A percentile compares a stretch with the other conserved stretches of the same genome.
Conservation (phyloP, 495 filamentous ascomycete species). For the Neurospora terricola region DNA sequence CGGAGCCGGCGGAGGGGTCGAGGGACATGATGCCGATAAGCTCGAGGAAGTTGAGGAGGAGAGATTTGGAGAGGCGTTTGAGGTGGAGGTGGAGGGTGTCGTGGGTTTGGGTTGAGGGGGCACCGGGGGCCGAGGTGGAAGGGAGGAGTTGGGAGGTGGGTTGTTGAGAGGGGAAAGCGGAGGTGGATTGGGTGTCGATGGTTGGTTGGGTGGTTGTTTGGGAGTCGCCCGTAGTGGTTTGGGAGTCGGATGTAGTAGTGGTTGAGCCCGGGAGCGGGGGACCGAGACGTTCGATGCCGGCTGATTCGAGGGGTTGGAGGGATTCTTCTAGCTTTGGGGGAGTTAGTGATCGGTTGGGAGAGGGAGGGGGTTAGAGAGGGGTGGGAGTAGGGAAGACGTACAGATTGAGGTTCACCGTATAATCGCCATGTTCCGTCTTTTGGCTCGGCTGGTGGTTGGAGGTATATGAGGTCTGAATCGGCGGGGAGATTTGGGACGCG, state of each 20-base stretch:
- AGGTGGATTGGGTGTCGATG: not conserved
- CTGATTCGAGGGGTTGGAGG: constrained; percentile 56
- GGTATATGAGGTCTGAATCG: constrained; percentile 52
- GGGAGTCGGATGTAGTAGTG: not conserved
- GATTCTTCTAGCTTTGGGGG: constrained; percentile 45
- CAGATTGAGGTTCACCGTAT: constrained; percentile 61
- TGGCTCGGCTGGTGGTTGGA: constrained; percentile 74
- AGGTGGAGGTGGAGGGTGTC: constrained; percentile 45
- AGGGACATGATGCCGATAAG: constrained; percentile 59
- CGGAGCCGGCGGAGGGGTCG: constrained; percentile 45
- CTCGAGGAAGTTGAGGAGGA: constrained; percentile 78
- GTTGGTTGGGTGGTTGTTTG: not conserved
- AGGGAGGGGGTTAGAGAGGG: not conserved
- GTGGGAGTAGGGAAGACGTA: constrained; percentile 19
- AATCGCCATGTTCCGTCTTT: constrained; percentile 57
- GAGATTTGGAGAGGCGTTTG: constrained; percentile 64
- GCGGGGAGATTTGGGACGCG: constrained; percentile 51
- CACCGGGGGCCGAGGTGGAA: not conserved
- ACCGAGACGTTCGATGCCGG: constrained; percentile 62
- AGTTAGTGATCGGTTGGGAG: not conserved
- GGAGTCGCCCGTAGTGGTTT: constrained; percentile 38
- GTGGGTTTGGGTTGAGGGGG: not conserved
- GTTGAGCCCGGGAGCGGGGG: constrained; percentile 15
- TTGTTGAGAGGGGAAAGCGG: not conserved
- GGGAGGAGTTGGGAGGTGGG: not conserved